These are phyloP conservation scores for Endotrypanum monterogeii DNA, from an alignment of 208 protist genomes.

Conservation along the genomic window DNA sequence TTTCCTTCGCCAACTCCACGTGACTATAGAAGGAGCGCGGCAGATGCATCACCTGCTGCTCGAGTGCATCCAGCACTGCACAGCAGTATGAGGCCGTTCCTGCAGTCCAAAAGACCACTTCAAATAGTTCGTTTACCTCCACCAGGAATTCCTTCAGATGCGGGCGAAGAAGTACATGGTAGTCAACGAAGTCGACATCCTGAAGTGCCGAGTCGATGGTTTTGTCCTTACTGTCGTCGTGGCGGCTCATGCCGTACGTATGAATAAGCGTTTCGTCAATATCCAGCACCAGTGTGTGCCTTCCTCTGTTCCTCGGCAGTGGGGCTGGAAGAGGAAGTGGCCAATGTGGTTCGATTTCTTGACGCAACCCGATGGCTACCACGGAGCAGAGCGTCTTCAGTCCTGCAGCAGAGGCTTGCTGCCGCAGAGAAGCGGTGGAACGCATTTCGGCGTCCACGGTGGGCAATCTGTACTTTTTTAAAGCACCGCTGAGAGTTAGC, in stretches of 20 bases:
- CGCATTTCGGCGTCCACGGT: constrained; percentile 16
- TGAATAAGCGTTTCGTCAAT: constrained; percentile 89
- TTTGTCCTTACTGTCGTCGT: constrained; percentile 22
- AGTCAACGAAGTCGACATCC: constrained; percentile 34
- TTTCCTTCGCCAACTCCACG: constrained; percentile 45
- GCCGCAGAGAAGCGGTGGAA: constrained; percentile 6
- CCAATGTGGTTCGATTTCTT: constrained; percentile 64
- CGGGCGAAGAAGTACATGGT: constrained; percentile 61
- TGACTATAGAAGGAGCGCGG: constrained; percentile 73
- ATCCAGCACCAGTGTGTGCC: constrained; percentile 85
- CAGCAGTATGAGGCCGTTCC: constrained; percentile 85
- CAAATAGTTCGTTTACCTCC: constrained; percentile 78
- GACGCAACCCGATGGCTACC: constrained; percentile 47
- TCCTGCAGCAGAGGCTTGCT: constrained; percentile 20
- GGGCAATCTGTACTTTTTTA: background rate
- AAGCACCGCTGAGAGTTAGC: background rate
- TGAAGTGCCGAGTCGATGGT: constrained; percentile 22
- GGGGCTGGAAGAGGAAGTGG: constrained; percentile 69
- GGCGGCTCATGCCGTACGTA: constrained; percentile 57
- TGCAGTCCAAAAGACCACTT: constrained; percentile 90
- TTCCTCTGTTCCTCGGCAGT: constrained; percentile 38
- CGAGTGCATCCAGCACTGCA: constrained; percentile 72
- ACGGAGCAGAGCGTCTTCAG: constrained; percentile 41
- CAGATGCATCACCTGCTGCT: constrained; percentile 77
- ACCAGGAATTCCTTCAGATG: constrained; percentile 74